These are phyloP conservation scores for Termitomyces heimii DNA, from an alignment of 768 basidiomycete genomes.

Conservation along the genomic window DNA sequence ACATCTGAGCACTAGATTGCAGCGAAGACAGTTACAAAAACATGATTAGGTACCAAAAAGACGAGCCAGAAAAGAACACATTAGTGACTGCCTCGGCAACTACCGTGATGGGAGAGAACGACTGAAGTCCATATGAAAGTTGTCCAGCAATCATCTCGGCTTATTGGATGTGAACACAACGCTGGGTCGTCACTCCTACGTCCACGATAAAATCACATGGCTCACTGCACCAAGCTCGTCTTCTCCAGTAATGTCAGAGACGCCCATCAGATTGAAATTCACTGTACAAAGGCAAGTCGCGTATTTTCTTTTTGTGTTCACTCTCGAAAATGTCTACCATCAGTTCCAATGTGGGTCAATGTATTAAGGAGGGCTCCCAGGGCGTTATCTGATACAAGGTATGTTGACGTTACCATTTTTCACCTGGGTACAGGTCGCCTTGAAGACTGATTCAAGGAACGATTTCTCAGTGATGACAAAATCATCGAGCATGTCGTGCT, in stretches of 20 bases:
- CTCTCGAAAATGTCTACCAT: neutral
- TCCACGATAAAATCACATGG: neutral
- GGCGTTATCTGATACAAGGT: conserved; percentile 75
- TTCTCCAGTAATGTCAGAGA: neutral
- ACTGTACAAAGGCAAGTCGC: conserved; percentile 26
- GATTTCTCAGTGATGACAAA: conserved; percentile 66
- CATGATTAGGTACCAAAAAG: no score
- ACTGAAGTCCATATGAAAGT: no score
- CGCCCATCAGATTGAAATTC: conserved; percentile 14
- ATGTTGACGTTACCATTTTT: conserved; percentile 10
- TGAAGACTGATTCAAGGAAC: conserved; percentile 45
- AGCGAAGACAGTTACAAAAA: no score
- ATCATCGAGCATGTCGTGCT: conserved; percentile 73
- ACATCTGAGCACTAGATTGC: no score
- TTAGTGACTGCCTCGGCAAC: no score
- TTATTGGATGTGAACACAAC: neutral
- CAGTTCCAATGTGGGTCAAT: conserved; percentile 74
- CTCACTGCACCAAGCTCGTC: neutral
- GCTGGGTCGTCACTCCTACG: neutral
- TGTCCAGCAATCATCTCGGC: neutral
- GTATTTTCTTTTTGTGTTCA: neutral
- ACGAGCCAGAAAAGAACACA: no score
- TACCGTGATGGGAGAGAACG: no score
- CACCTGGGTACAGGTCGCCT: conserved; percentile 2
- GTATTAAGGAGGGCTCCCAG: conserved; percentile 50